Conservation (phyloP, 768 basidiomycete genomes). For the Kwoniella sp. region DNA sequence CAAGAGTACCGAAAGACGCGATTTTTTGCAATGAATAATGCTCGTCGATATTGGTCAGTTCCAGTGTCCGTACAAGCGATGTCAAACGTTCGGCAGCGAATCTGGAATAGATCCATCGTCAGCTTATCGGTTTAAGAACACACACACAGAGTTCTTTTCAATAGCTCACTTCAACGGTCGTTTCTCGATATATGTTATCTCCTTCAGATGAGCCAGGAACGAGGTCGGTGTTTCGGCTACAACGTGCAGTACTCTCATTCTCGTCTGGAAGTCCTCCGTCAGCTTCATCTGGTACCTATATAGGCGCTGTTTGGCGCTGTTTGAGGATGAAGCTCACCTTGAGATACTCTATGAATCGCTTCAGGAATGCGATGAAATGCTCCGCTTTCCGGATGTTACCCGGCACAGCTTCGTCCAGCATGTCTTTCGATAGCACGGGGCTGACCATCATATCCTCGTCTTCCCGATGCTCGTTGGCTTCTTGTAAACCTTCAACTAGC, state of each 20-base stretch:
- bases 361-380: constrained; percentile 97
- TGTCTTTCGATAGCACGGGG: constrained; percentile 91
- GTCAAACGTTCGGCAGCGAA: constrained; percentile 96
- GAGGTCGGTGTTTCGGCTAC: constrained; percentile 97
- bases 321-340: constrained; percentile 80
- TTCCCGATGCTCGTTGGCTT: constrained; percentile 63
- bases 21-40: constrained; percentile 90
- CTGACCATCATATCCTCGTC: constrained; percentile 85
- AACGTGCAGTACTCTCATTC: constrained; percentile 98
- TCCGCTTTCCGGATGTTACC: constrained; percentile 99
- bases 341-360: constrained; percentile 96
- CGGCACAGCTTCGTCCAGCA: constrained; percentile 91
- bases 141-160: no score
- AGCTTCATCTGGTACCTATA: no score
- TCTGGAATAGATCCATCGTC: constrained; percentile 58
- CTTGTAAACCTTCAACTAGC: constrained; percentile 89
- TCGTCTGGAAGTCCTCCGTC: constrained; percentile 64
- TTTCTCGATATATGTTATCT: constrained; percentile 96
- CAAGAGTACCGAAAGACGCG: constrained; percentile 91
- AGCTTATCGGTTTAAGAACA: constrained; percentile 5
- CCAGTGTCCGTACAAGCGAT: constrained; percentile 87
- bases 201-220: constrained; percentile 95
- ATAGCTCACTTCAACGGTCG: constrained; percentile 76
- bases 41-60: constrained; percentile 87
- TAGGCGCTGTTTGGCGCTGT: no score